phyloP scores from a whole-genome alignment of 2,329 filamentous ascomycete genomes.

The Fusarium aywerte region DNA sequence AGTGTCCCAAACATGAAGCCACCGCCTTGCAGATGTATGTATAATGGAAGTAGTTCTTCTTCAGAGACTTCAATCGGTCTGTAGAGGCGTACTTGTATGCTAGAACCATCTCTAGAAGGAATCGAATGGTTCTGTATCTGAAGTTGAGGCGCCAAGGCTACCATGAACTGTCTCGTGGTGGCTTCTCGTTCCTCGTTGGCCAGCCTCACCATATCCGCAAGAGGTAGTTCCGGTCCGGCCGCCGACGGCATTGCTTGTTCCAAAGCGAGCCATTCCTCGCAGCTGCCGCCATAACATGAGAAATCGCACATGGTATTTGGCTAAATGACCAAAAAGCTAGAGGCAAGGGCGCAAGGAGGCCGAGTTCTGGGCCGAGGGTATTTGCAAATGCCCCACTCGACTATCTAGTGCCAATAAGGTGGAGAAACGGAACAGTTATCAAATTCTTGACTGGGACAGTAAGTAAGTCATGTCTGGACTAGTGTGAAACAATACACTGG shows the following conservation, averaged over 20 bases:
- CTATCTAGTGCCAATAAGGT: no score
- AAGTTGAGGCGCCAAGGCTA: neutral
- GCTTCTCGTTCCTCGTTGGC: slow-evolving; percentile 14
- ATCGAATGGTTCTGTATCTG: neutral
- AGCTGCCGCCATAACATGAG: neutral
- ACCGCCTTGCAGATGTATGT: slow-evolving; percentile 14
- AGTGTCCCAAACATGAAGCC: slow-evolving; percentile 18
- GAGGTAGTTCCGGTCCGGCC: neutral
- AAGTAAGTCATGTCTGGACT: no score
- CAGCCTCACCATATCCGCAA: neutral
- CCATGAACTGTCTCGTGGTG: neutral
- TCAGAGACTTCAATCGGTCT: accelerated
- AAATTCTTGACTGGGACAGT: neutral
- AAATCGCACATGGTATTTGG: neutral
- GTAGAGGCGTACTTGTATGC: neutral
- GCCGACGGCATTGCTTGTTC: neutral
- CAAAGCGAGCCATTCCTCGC: slow-evolving; percentile 4
- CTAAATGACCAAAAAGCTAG: accelerated
- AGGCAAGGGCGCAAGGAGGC: no score
- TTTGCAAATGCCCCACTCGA: neutral
- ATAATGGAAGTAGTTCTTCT: neutral
- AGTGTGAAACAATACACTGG: no score
- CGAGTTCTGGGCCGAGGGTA: neutral
- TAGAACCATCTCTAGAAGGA: neutral
- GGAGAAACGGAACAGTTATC: no score